Conservation (phyloP, 495 filamentous ascomycete species). For the Annulohypoxylon nitens region DNA sequence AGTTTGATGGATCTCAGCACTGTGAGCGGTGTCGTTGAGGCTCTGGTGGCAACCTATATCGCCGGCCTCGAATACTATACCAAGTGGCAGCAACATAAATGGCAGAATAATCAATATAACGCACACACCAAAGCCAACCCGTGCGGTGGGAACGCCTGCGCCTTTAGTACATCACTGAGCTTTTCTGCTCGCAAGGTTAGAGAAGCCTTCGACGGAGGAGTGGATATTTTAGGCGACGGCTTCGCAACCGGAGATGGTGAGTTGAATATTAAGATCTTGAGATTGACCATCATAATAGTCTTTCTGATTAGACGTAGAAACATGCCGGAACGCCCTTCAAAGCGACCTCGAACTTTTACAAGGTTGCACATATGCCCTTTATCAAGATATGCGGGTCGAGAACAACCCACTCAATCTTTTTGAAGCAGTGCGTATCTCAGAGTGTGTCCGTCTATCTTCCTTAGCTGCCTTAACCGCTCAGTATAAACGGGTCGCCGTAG, state of each 20-base stretch:
- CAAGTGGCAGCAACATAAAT: constrained; percentile 51
- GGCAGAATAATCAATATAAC: constrained; percentile 44
- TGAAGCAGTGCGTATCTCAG: constrained; percentile 50
- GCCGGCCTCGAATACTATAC: constrained; percentile 54
- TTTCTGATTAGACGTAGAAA: constrained; percentile 38
- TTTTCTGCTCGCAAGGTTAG: constrained; percentile 52
- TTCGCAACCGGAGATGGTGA: constrained; percentile 56
- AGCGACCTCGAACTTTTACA: constrained; percentile 48
- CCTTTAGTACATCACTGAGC: constrained; percentile 53
- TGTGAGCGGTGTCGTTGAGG: constrained; percentile 51
- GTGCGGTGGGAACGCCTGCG: constrained; percentile 39
- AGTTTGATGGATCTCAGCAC: constrained; percentile 50
- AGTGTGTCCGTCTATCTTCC: constrained; percentile 49
- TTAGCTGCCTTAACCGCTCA: constrained; percentile 52
- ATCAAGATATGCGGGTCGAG: constrained; percentile 29
- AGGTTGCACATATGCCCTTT: constrained; percentile 44
- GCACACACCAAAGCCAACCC: constrained; percentile 28
- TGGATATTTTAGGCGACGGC: constrained; percentile 53
- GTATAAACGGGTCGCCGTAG: constrained; percentile 55
- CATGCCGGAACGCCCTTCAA: constrained; percentile 47
- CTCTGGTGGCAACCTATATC: constrained; percentile 50
- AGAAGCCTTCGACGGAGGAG: constrained; percentile 53
- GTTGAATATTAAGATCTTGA: constrained; percentile 15
- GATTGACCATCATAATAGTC: not conserved
- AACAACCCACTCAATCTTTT: constrained; percentile 48